Evolutionary conservation across 2,329 filamentous ascomycete species (phyloP), one percentile per base, ranked within the genome.

Genomic region (Apiospora rasikravindrae): DNA sequence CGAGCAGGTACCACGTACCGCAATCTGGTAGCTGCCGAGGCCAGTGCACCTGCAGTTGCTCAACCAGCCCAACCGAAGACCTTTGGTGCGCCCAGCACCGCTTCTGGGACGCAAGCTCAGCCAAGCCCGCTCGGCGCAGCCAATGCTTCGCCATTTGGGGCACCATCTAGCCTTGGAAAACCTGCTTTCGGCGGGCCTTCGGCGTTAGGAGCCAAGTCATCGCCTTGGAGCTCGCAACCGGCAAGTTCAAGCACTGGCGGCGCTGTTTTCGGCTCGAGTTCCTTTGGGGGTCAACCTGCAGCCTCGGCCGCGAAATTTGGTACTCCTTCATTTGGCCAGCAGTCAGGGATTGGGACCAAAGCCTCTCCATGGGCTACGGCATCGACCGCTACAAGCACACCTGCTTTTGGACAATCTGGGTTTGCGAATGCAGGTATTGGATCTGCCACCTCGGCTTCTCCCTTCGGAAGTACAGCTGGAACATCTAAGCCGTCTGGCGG

Each of bases 1-100:
- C 90, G 92, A 73, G 86, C 92, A 76, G 91, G 91, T 4, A 90
- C 89, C 8, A 89, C 90, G 0, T 98, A 95, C 80, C 88, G 92
- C 53, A 93, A 93, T 5, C 85, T 98, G 74, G 84, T 87, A 53
- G 84, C 83, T 64, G 84, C 84, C 44, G 84, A 86, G 72, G 81
- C 14, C 13, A 82, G 2, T 77, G 79, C 82, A 70, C 76, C 78
- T 1, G 77, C 81, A 11, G 69, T 77, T 67, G 72, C 82, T 73
- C 80, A 82, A 64, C 76, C 82, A 40, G 76, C 83, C 33, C 81
- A 75, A 44, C n/a, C 74, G n/a, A 74, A 47, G 19, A 67, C 76
- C 24, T 80, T 80, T 69, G 75, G 71, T 22, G 19, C 71, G 11
- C 49, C 77, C 51, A 74, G 69, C 67, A n/a, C 57, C 57, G 1